Evolutionary conservation across 1,139 yeast genomes (phyloP).

Genomic region (Hansenula sp.): DNA sequence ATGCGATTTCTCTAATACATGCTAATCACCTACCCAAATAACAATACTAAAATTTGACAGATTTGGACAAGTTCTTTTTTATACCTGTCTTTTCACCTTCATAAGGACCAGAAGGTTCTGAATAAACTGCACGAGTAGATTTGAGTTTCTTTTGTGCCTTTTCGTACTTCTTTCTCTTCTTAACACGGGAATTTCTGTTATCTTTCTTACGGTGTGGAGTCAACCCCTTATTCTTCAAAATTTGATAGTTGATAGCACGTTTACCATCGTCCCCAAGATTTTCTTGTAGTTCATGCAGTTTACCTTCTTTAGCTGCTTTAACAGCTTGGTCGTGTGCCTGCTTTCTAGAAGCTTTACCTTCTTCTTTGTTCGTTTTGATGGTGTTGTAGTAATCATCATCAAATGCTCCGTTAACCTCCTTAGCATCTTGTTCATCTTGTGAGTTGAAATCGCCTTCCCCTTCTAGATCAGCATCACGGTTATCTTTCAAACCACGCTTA

Average conservation of each 20-base stretch:
- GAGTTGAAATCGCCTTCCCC: slow-evolving; percentile 45
- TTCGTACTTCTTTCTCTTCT: slow-evolving; percentile 96
- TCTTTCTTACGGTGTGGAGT: slow-evolving; percentile 92
- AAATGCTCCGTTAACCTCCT: slow-evolving; percentile 33
- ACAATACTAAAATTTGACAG: slow-evolving; percentile 58
- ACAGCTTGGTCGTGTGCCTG: slow-evolving; percentile 70
- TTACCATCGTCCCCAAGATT: slow-evolving; percentile 73
- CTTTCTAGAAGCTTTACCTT: slow-evolving; percentile 50
- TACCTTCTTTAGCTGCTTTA: slow-evolving; percentile 83
- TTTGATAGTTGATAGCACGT: slow-evolving; percentile 93
- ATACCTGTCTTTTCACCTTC: slow-evolving; percentile 97
- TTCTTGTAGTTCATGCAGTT: slow-evolving; percentile 68
- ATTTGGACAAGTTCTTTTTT: slow-evolving; percentile 83
- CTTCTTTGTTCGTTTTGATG: slow-evolving; percentile 45
- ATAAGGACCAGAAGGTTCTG: slow-evolving; percentile 77
- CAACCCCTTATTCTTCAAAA: slow-evolving; percentile 90
- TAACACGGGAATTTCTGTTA: slow-evolving; percentile 92
- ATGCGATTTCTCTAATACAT: not conserved
- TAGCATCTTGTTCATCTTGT: slow-evolving; percentile 42
- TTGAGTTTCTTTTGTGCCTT: slow-evolving; percentile 91
- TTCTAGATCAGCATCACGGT: slow-evolving; percentile 54
- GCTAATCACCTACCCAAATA: not conserved
- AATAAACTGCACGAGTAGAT: slow-evolving; percentile 84
- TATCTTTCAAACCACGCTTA: slow-evolving; percentile 65
- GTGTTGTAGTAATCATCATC: slow-evolving; percentile 36